These are phyloP conservation scores for Neostapfia colusana DNA, from an alignment of 176 grass and related monocot genomes.

Conservation along the genomic window DNA sequence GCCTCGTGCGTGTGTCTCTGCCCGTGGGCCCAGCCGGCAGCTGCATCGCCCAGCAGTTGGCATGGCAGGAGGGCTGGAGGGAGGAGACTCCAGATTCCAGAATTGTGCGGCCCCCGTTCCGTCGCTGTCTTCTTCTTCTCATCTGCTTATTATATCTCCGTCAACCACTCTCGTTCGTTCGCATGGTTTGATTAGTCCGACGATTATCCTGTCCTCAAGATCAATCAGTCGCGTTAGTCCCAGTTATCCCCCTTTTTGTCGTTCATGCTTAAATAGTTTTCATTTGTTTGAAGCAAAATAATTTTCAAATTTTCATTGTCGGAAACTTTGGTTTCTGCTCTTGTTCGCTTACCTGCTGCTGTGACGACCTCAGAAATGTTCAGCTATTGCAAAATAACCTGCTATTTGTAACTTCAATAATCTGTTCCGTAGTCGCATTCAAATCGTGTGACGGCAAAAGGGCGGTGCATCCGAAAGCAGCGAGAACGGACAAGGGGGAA, in stretches of 20 bases:
- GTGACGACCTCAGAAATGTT: not conserved
- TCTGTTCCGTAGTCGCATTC: not conserved
- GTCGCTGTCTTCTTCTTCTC: not conserved
- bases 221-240: not conserved
- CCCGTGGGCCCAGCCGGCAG: not conserved
- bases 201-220: conserved; percentile 11
- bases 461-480: conserved; percentile 13
- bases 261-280: not conserved
- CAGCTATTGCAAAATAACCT: not conserved
- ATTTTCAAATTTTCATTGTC: not conserved
- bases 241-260: conserved; percentile 6
- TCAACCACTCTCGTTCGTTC: conserved; percentile 35
- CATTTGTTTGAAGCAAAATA: no score
- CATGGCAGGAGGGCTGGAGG: not conserved
- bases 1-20: conserved; percentile 5
- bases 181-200: conserved; percentile 26
- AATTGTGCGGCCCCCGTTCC: not conserved
- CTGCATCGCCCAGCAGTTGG: not conserved
- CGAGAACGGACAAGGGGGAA: conserved; percentile 16
- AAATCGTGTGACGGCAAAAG: not conserved
- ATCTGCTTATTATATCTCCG: not conserved
- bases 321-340: conserved; percentile 6
- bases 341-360: not conserved
- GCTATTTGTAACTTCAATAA: not conserved
- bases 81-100: not conserved